phyloP scores from a whole-genome alignment of 306 rosid species.

The Cucurbita ficifolia region DNA sequence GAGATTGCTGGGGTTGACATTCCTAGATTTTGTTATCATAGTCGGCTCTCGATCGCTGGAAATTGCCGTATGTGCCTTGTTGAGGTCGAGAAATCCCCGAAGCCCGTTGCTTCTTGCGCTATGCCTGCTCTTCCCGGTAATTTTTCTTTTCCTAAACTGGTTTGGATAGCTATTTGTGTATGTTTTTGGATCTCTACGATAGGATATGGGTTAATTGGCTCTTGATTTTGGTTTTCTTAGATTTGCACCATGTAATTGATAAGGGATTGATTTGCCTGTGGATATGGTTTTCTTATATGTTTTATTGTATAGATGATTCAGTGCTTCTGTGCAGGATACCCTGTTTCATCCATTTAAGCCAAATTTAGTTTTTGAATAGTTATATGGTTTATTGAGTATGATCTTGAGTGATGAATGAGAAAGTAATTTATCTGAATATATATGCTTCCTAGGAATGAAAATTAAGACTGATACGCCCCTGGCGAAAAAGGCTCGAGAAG shows the following conservation, averaged over 20 bases:
- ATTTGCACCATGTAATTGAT: background rate
- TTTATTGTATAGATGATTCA: too few species aligned
- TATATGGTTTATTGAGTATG: background rate
- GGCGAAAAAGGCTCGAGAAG: slow-evolving; percentile 98
- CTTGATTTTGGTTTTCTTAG: background rate
- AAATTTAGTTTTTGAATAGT: background rate
- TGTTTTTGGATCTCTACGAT: background rate
- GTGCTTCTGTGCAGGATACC: background rate
- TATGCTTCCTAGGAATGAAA: slow-evolving; percentile 63
- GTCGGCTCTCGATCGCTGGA: slow-evolving; percentile 80
- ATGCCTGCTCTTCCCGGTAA: slow-evolving; percentile 99
- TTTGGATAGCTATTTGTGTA: background rate
- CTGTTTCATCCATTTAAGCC: background rate
- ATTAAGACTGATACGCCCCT: slow-evolving; percentile 92
- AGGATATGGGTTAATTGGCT: background rate
- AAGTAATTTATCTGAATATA: slow-evolving; percentile 4
- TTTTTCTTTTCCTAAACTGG: background rate
- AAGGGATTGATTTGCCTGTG: background rate
- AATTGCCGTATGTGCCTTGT: slow-evolving; percentile 99
- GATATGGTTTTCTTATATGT: too few species aligned
- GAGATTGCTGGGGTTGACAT: slow-evolving; percentile 93
- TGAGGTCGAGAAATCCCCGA: slow-evolving; percentile 98
- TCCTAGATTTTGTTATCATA: slow-evolving; percentile 89
- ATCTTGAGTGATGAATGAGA: slow-evolving; percentile 1
- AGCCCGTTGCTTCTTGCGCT: slow-evolving; percentile 99